A percentile compares a stretch with the other conserved stretches of the same genome.
Evolutionary conservation across 371 early-diverging fungal genomes (phyloP).

Genomic region (Blakeslea trispora): DNA sequence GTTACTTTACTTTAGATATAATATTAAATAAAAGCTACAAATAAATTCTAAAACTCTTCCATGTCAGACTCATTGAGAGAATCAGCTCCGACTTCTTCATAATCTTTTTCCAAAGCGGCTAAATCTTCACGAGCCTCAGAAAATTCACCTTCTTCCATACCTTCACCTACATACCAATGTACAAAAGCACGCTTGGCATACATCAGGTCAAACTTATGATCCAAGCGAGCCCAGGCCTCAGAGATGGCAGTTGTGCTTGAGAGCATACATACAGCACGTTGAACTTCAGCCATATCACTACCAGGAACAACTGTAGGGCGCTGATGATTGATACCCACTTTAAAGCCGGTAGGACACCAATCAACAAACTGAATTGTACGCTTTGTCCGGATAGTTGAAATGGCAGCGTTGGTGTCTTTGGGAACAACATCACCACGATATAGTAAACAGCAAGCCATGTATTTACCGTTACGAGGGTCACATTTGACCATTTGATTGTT

Average conservation of each 20-base stretch:
- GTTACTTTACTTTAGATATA: not conserved
- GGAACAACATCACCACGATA: constrained; percentile 92
- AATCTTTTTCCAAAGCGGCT: constrained; percentile 99
- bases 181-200: constrained; percentile 98
- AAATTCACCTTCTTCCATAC: constrained; percentile 94
- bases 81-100: constrained; percentile 96
- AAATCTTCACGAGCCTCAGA: constrained; percentile 93
- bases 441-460: constrained; percentile 93
- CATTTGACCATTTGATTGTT: constrained; percentile 96
- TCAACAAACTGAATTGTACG: constrained; percentile 95
- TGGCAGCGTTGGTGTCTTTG: constrained; percentile 87
- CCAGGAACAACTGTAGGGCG: constrained; percentile 90
- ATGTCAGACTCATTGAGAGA: constrained; percentile 80
- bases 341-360: constrained; percentile 99
- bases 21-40: not conserved
- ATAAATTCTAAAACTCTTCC: constrained; percentile 27
- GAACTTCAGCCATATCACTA: constrained; percentile 89
- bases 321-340: constrained; percentile 95
- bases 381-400: constrained; percentile 85
- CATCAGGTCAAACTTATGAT: constrained; percentile 97
- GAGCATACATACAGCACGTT: constrained; percentile 94
- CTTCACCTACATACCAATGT: constrained; percentile 99
- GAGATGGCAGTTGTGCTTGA: constrained; percentile 97
- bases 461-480: constrained; percentile 91
- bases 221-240: constrained; percentile 95